These are phyloP conservation scores for Yarrowia galli DNA, from an alignment of 1,139 yeast species.

Conservation along the genomic window DNA sequence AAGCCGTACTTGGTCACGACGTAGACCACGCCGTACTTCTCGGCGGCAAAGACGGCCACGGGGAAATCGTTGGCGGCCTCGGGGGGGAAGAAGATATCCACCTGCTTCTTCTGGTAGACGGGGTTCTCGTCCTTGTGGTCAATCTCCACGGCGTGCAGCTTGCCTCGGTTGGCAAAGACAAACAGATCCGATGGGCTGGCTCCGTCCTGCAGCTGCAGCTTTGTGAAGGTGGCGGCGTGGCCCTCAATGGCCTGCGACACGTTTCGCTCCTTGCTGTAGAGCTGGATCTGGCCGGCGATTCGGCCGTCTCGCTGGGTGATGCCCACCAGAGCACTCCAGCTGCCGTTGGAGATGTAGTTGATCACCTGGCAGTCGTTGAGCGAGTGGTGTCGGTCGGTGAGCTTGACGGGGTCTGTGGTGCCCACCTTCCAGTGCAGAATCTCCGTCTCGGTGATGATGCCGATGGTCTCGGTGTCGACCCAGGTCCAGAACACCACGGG, in stretches of 20 bases:
- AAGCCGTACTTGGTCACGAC: constrained; percentile 95
- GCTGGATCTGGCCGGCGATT: constrained; percentile 95
- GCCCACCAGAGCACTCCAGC: constrained; percentile 96
- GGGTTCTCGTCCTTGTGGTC: constrained; percentile 91
- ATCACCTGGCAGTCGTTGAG: constrained; percentile 87
- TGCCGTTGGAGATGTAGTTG: constrained; percentile 83
- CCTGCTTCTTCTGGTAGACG: constrained; percentile 85
- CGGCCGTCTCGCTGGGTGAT: constrained; percentile 94
- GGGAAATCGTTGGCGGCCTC: constrained; percentile 98
- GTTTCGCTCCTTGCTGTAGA: constrained; percentile 84
- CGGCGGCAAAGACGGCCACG: constrained; percentile 85
- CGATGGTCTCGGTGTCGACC: constrained; percentile 76
- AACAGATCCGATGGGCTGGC: constrained; percentile 82
- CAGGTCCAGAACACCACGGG: constrained; percentile 97
- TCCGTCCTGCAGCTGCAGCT: constrained; percentile 75
- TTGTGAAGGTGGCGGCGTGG: constrained; percentile 91
- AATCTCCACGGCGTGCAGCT: constrained; percentile 90
- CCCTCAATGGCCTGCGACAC: constrained; percentile 98
- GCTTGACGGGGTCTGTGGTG: constrained; percentile 76
- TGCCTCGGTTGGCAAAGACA: constrained; percentile 87
- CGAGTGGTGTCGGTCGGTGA: constrained; percentile 84
- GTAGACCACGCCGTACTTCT: constrained; percentile 85
- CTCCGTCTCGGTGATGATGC: constrained; percentile 80
- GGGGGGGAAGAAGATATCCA: constrained; percentile 94
- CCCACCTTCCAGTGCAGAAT: constrained; percentile 82